phyloP scores from a whole-genome alignment of 192 early-diverging fungal genomes.

The Ramicandelaber brevisporus region DNA sequence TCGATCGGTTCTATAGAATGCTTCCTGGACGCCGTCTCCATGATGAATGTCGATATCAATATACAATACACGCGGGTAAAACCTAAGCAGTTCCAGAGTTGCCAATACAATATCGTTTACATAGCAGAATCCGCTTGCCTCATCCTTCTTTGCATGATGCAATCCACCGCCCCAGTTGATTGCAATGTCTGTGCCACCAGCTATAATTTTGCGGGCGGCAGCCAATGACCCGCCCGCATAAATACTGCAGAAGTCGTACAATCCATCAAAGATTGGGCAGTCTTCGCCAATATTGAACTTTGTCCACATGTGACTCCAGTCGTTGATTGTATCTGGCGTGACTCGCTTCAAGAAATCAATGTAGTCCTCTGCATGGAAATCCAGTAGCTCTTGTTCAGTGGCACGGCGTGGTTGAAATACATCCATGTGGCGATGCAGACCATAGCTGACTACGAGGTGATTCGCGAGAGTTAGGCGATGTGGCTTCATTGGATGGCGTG shows the following conservation, averaged over 20 bases:
- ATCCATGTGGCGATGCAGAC: slow-evolving; percentile 72
- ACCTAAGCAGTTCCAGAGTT: slow-evolving; percentile 40
- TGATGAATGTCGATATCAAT: slow-evolving; percentile 86
- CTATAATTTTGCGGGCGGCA: slow-evolving; percentile 59
- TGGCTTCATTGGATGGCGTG: slow-evolving; percentile 69
- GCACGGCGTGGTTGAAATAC: slow-evolving; percentile 61
- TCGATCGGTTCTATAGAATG: slow-evolving; percentile 75
- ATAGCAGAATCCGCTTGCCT: slow-evolving; percentile 86
- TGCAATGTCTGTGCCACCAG: slow-evolving; percentile 64
- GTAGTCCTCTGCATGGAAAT: slow-evolving; percentile 90
- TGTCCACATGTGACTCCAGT: slow-evolving; percentile 23
- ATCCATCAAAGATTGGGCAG: slow-evolving; percentile 91
- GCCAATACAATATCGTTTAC: slow-evolving; percentile 85
- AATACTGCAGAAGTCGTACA: slow-evolving; percentile 83
- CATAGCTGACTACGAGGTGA: slow-evolving; percentile 80
- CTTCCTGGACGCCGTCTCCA: slow-evolving; percentile 86
- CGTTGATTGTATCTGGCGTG: slow-evolving; percentile 32
- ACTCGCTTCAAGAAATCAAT: slow-evolving; percentile 83
- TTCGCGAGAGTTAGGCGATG: slow-evolving; percentile 85
- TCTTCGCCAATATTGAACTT: slow-evolving; percentile 90
- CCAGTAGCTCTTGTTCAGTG: slow-evolving; percentile 69
- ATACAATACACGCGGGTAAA: slow-evolving; percentile 77
- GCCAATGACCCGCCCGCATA: slow-evolving; percentile 88
- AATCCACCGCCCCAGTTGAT: slow-evolving; percentile 85
- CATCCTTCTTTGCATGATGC: slow-evolving; percentile 56